Conservation (phyloP, 1,284 basidiomycete species). For the Microstroma glucosiphilum region DNA sequence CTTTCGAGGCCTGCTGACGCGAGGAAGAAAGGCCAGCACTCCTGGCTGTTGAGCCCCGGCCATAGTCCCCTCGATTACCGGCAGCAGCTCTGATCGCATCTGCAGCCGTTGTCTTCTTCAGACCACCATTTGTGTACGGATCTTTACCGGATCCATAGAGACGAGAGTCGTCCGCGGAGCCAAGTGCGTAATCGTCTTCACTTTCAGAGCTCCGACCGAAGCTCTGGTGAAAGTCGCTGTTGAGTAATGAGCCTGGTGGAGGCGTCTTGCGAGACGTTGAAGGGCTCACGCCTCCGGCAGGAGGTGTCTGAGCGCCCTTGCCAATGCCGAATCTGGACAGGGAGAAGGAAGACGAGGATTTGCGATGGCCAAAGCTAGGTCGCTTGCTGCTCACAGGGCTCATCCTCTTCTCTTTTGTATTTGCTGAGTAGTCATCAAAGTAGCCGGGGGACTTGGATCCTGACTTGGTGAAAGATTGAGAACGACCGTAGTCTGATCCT, state of each 20-base stretch:
- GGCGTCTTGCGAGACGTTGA: background rate
- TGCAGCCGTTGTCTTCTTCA: slow-evolving; percentile 1
- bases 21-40: background rate
- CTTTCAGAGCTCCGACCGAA: background rate
- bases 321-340: background rate
- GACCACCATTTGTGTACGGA: slow-evolving; percentile 1
- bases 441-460: background rate
- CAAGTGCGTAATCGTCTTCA: background rate
- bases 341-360: background rate
- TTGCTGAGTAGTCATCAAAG: background rate
- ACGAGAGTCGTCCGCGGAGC: background rate
- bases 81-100: slow-evolving; percentile 23
- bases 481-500: background rate
- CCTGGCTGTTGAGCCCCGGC: slow-evolving; percentile 15
- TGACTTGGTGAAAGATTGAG: background rate
- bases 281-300: background rate
- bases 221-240: background rate
- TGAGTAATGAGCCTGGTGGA: background rate
- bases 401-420: background rate
- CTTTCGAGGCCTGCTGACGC: background rate
- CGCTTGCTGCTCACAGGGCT: background rate
- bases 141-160: background rate
- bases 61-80: slow-evolving; percentile 9
- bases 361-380: background rate
- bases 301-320: background rate